Conservation (phyloP, 345 rosid genomes). For the Euphorbia tirucalli region DNA sequence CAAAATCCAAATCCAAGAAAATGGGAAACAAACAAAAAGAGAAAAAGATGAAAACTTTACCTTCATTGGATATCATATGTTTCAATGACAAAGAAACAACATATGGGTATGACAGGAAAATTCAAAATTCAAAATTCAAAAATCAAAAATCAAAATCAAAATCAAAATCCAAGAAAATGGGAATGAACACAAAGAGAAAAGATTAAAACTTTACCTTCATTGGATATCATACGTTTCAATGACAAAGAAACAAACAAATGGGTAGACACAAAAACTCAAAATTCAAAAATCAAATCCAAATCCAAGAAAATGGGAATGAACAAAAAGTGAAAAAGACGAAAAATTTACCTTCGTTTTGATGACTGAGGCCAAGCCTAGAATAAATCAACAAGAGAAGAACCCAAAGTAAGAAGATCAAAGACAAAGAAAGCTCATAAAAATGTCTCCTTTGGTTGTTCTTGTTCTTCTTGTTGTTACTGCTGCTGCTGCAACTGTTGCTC, state of each 20-base stretch:
- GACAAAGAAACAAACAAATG: background rate
- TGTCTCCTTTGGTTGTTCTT: constrained; percentile 11
- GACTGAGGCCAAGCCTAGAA: constrained; percentile 63
- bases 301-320: background rate
- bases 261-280: background rate
- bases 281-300: background rate
- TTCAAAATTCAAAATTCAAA: no score
- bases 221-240: background rate
- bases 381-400: constrained; percentile 58
- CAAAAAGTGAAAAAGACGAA: background rate
- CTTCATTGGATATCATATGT: background rate
- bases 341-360: constrained; percentile 50
- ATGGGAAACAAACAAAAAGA: no score
- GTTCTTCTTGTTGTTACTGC: no score
- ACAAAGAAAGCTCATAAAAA: constrained; percentile 49
- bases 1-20: no score
- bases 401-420: constrained; percentile 61
- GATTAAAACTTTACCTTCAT: no score
- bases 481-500: background rate
- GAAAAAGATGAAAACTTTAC: no score
- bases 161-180: background rate
- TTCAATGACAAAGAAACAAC: background rate
- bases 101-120: background rate
- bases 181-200: constrained; percentile 1
- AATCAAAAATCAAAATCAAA: background rate